Percentiles rank a stretch among this genome's conserved stretches.
phyloP scores from a whole-genome alignment of 1,139 yeast species.

The Debaryomyces sp. region DNA sequence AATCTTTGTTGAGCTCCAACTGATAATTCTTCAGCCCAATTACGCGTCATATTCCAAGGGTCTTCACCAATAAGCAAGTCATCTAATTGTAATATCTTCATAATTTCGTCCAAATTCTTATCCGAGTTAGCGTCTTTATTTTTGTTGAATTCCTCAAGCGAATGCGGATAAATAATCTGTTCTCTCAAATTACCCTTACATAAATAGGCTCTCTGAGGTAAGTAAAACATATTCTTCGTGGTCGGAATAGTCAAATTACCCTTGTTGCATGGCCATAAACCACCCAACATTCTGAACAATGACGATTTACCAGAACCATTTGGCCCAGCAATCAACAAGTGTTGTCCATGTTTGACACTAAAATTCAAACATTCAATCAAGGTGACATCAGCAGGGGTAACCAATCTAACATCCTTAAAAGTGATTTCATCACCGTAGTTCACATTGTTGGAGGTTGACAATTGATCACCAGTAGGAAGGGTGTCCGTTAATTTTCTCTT shows the following conservation, averaged over 20 bases:
- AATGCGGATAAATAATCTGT: conserved; percentile 86
- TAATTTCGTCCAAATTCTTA: conserved; percentile 61
- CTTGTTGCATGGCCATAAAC: conserved; percentile 84
- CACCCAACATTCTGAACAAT: conserved; percentile 85
- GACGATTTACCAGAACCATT: conserved; percentile 97
- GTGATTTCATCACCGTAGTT: conserved; percentile 59
- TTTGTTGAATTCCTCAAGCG: conserved; percentile 57
- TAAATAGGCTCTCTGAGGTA: conserved; percentile 91
- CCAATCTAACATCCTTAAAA: conserved; percentile 73
- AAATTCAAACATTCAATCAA: conserved; percentile 69
- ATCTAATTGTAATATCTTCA: conserved; percentile 60
- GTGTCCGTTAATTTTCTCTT: conserved; percentile 28
- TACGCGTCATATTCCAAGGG: conserved; percentile 68
- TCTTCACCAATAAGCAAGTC: conserved; percentile 46
- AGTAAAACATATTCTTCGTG: conserved; percentile 73
- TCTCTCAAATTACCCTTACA: conserved; percentile 75
- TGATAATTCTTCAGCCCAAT: conserved; percentile 88
- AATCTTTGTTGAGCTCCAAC: conserved; percentile 92
- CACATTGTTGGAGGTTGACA: conserved; percentile 22
- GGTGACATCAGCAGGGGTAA: conserved; percentile 83
- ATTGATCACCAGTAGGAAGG: background rate
- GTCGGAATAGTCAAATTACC: conserved; percentile 70
- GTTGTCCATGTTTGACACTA: conserved; percentile 78
- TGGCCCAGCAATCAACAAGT: conserved; percentile 89
- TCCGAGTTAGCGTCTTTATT: conserved; percentile 53